Percentiles rank a stretch among this genome's conserved stretches.
Evolutionary conservation across 106 monocot genomes (phyloP).

Genomic region (Gastrodia elata): DNA sequence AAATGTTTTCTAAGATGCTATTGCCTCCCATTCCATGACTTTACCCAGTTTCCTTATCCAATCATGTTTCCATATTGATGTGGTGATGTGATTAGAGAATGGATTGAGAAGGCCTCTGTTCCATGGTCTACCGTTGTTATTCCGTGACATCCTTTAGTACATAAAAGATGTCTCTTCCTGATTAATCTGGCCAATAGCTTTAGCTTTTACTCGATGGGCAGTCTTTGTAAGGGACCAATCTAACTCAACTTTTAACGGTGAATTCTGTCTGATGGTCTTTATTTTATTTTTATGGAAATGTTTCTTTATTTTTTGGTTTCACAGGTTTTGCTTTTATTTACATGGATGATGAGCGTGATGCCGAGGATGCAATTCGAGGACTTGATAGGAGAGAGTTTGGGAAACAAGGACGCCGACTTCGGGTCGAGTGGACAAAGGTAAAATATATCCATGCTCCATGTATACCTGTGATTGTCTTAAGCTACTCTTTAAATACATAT

Average conservation of each 20-base stretch:
- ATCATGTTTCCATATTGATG: conserved; percentile 53
- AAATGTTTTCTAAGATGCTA: conserved; percentile 42
- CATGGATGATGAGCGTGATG: conserved; percentile 98
- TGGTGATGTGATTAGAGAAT: conserved; percentile 39
- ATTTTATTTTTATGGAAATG: background rate
- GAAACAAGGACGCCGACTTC: conserved; percentile 73
- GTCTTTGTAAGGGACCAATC: conserved; percentile 1
- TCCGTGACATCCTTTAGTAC: conserved; percentile 65
- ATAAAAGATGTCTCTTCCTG: conserved; percentile 76
- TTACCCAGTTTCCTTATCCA: conserved; percentile 35
- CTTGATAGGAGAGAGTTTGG: conserved; percentile 88
- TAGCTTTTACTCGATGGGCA: conserved; percentile 23
- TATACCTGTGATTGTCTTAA: background rate
- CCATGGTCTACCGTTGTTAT: conserved; percentile 49
- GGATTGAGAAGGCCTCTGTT: conserved; percentile 45
- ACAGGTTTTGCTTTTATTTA: conserved; percentile 96
- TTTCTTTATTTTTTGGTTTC: background rate
- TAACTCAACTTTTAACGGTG: background rate
- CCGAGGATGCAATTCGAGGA: conserved; percentile 84
- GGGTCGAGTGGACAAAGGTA: conserved; percentile 98
- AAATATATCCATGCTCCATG: background rate
- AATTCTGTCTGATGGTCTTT: background rate
- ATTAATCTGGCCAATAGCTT: conserved; percentile 39
- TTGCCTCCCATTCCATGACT: conserved; percentile 50
- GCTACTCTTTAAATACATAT: background rate